A percentile compares a stretch with the other conserved stretches of the same genome.
These are phyloP conservation scores for Pholiota conissans DNA, from an alignment of 768 basidiomycete genomes.

Conservation along the genomic window DNA sequence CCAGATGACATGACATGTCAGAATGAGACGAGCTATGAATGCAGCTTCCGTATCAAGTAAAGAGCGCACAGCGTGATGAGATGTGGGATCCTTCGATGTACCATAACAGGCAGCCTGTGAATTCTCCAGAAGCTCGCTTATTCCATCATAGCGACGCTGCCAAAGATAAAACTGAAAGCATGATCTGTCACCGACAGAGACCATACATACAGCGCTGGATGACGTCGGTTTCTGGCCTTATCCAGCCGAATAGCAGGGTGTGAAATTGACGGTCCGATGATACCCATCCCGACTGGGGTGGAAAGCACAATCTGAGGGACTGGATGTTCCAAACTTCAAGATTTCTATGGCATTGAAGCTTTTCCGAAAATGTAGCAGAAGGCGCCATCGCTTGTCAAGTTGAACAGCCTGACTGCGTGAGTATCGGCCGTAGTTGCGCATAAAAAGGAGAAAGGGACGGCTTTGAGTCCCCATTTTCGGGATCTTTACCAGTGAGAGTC, in stretches of 20 bases:
- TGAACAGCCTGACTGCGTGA: neutral
- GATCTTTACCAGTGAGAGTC: neutral
- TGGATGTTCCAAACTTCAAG: neutral
- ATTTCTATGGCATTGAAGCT: neutral
- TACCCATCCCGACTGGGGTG: neutral
- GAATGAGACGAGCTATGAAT: conserved; percentile 6
- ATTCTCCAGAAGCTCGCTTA: neutral
- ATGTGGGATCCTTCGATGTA: neutral
- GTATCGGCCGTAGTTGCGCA: neutral
- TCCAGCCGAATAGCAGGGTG: neutral
- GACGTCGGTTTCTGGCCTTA: neutral
- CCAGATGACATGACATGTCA: conserved; percentile 23
- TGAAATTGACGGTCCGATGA: neutral
- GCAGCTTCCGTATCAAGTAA: neutral
- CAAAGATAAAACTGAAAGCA: conserved; percentile 6
- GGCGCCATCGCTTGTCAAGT: neutral
- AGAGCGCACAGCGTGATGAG: conserved; percentile 1
- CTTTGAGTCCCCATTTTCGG: neutral
- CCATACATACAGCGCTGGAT: neutral
- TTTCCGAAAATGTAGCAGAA: neutral
- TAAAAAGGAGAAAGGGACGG: neutral
- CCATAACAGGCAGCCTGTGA: neutral
- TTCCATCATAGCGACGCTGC: neutral
- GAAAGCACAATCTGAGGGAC: neutral
- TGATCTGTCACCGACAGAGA: conserved; percentile 14